Conservation (phyloP, 495 filamentous ascomycete genomes). For the Talaromyces nanjingensis region DNA sequence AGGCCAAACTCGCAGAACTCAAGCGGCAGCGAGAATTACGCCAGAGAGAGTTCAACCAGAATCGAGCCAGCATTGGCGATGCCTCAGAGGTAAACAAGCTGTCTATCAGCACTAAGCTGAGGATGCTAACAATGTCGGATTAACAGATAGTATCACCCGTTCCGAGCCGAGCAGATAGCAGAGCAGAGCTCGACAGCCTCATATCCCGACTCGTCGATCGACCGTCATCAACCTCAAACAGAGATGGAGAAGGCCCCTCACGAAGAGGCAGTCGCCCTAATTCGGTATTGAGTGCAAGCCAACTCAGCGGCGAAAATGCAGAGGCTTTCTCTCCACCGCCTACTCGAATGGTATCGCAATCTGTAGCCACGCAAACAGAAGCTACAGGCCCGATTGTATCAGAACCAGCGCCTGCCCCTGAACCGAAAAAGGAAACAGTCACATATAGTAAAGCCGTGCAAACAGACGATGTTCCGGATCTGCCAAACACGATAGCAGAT, state of each 20-base stretch:
- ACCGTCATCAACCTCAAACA: conserved; percentile 64
- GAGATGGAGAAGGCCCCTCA: conserved; percentile 59
- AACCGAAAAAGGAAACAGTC: conserved; percentile 69
- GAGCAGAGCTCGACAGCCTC: conserved; percentile 74
- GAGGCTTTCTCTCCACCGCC: conserved; percentile 35
- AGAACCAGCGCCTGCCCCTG: conserved; percentile 67
- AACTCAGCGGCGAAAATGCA: conserved; percentile 63
- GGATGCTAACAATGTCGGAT: conserved; percentile 10
- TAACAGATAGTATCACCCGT: conserved; percentile 60
- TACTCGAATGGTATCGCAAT: conserved; percentile 32
- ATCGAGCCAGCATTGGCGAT: conserved; percentile 57
- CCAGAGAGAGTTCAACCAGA: conserved; percentile 60
- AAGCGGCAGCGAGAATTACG: conserved; percentile 84
- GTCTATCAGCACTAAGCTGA: background rate
- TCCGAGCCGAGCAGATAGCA: conserved; percentile 60
- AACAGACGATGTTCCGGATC: conserved; percentile 46
- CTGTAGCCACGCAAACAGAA: conserved; percentile 60
- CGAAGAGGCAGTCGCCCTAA: conserved; percentile 72
- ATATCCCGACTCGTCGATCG: conserved; percentile 74
- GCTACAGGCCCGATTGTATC: conserved; percentile 58
- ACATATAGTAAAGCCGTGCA: conserved; percentile 96
- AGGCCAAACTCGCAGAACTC: conserved; percentile 89
- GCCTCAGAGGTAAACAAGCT: conserved; percentile 39
- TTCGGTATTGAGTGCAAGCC: conserved; percentile 70
- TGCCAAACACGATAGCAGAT: conserved; percentile 31